Evolutionary conservation across 768 basidiomycete species (phyloP).

Genomic region (Hygrophoropsis aurantiaca): DNA sequence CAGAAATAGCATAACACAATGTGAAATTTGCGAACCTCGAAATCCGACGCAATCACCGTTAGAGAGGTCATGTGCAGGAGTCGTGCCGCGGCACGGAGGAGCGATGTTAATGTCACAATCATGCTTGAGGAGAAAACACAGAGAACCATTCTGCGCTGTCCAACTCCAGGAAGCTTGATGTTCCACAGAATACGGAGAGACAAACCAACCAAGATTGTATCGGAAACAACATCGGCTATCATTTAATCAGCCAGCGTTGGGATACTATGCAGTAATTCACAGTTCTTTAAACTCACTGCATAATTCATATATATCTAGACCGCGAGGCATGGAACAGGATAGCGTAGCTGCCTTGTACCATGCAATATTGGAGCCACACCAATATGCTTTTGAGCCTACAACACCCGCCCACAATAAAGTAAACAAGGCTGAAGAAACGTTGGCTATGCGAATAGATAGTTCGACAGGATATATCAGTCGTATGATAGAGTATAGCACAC

Average conservation of each 20-base stretch:
- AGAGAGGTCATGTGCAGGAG: conserved; percentile 25
- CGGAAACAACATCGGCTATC: conserved; percentile 48
- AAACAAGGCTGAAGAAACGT: conserved; percentile 8
- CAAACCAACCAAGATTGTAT: conserved; percentile 42
- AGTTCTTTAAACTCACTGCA: too few relatives aligned
- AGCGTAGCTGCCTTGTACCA: neutral
- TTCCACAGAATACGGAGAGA: conserved; percentile 46
- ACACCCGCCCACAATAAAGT: conserved; percentile 4
- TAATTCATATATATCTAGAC: conserved; percentile 10
- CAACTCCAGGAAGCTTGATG: conserved; percentile 39
- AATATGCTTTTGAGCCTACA: conserved; percentile 4
- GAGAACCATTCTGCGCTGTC: conserved; percentile 38
- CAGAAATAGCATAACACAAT: neutral
- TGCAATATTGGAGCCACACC: neutral
- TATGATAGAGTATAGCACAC: conserved; percentile 18
- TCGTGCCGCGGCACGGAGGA: conserved; percentile 42
- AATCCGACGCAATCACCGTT: conserved; percentile 31
- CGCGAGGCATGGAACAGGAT: neutral
- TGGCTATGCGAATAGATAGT: conserved; percentile 9
- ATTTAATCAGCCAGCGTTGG: neutral
- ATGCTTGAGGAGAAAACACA: conserved; percentile 54
- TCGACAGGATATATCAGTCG: conserved; percentile 15
- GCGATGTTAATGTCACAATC: conserved; percentile 43
- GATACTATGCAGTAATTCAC: neutral
- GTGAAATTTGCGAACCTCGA: conserved; percentile 35